Evolutionary conservation across 306 rosid genomes (phyloP).

Genomic region (Fragaria vesca): DNA sequence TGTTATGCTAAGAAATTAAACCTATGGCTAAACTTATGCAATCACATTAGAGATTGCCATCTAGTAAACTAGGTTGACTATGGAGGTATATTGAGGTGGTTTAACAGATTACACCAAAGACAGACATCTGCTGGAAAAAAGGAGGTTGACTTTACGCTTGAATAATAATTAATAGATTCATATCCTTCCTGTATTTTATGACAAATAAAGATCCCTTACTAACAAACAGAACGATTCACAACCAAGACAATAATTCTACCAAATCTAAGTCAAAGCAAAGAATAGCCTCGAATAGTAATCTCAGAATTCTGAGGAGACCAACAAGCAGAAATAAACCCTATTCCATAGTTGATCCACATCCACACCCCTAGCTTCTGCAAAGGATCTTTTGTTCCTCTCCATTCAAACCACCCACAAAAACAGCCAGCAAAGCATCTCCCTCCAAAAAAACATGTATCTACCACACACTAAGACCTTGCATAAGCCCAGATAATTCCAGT

Average conservation of each 20-base stretch:
- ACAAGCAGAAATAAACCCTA: not conserved
- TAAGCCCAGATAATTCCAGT: not conserved
- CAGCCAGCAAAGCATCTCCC: not conserved
- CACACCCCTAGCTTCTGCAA: not conserved
- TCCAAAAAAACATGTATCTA: not conserved
- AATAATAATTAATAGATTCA: not conserved
- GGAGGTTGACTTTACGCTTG: not conserved
- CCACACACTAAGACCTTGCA: not conserved
- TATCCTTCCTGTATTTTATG: not conserved
- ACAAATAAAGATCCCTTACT: not conserved
- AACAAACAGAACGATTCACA: not conserved
- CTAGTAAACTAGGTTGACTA: not conserved
- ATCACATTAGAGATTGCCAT: not conserved
- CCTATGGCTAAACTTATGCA: not conserved
- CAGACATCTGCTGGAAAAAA: not conserved
- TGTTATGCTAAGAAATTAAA: not conserved
- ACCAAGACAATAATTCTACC: not conserved
- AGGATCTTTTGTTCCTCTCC: not conserved
- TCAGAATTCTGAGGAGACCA: not conserved
- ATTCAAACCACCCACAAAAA: not conserved
- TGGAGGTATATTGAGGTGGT: not conserved
- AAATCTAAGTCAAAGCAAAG: not conserved
- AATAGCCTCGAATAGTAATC: not conserved
- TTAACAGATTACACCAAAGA: not conserved
- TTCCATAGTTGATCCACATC: not conserved